Percentiles rank a stretch among this genome's conserved stretches.
Conservation (phyloP, 2,329 filamentous ascomycete genomes). For the Phaeoacremonium minimum region DNA sequence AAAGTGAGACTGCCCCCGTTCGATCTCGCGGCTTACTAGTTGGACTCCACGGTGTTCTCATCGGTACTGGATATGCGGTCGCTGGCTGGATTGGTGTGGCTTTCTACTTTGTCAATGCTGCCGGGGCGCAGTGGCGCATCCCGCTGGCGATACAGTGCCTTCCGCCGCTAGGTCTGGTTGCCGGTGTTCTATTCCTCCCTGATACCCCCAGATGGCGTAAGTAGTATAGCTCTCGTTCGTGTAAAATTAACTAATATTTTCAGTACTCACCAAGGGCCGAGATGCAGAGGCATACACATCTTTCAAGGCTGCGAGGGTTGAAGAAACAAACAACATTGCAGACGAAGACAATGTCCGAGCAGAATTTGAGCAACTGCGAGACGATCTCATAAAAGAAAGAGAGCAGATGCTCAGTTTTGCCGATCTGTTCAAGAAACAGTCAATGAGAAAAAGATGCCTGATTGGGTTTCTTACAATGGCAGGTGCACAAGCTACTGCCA, state of each 20-base stretch:
- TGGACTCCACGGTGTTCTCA: conserved; percentile 22
- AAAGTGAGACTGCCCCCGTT: conserved; percentile 24
- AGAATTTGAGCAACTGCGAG: no score
- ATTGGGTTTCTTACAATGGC: conserved; percentile 6
- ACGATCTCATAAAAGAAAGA: no score
- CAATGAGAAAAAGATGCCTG: conserved; percentile 6
- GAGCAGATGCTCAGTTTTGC: no score
- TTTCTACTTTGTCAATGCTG: conserved; percentile 18
- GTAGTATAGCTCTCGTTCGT: neutral
- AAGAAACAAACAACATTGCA: no score
- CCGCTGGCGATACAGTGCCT: conserved; percentile 14
- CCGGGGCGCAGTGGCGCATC: conserved; percentile 15
- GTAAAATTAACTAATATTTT: no score
- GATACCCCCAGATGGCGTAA: conserved; percentile 18
- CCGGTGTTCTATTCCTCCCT: conserved; percentile 10
- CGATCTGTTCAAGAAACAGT: no score
- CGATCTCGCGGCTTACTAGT: conserved; percentile 23
- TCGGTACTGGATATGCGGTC: conserved; percentile 16
- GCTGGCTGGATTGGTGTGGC: conserved; percentile 18
- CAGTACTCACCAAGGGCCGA: no score
- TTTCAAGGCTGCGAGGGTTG: no score
- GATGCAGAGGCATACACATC: no score
- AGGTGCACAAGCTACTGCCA: conserved; percentile 5
- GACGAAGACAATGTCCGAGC: no score
- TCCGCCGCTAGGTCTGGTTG: conserved; percentile 10